Evolutionary conservation across 495 filamentous ascomycete genomes (phyloP), one percentile per base, ranked within the genome.

Genomic region (Aspergillus bridgeri): DNA sequence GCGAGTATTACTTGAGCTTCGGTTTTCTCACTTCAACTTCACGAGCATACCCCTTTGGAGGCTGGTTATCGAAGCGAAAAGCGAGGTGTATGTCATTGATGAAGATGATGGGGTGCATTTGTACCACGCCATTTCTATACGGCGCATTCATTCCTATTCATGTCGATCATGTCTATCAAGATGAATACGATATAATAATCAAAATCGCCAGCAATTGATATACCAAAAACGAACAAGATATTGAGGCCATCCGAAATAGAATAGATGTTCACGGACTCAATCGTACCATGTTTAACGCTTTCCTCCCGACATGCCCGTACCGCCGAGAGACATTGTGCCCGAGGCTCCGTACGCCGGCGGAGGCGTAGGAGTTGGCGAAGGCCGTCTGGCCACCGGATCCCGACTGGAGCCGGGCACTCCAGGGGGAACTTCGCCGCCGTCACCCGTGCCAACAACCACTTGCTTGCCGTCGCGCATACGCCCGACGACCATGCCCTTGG

Each of bases 401-500:
- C 59, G 57, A 17, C 50, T 51, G 23, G 65, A 60, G 19, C 38
- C 45, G 20, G 46, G 47, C 23, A 58, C 58, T 15, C 46, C 64
- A 27, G 60, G 42, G 19, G 80, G 76, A 19, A 78, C 54, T 11
- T 75, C 68, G 73, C 87, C 85, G n/a, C 88, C 86, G 59, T 90
- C 88, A 15, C 88, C 90, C 44, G 83, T 84, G 17, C 93, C 91
- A 44, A 97, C 89, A 7, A 98, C 83, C 21, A 96, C 79, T 57
- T 93, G 83, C n/a, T 92, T 88, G 6, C 89, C 90, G 24, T 91
- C 87, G 22, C 80, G 81, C 61, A 96, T 93, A 48, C 83, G 85
- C 17, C 94, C 94, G 18, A 98, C 89, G 0, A 98, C 90, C 93
- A 97, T 96, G n/a, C 95, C 94, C 75, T 96, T 97, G 20, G 95